phyloP scores from a whole-genome alignment of 164 flowering plant species.

The Berberis vulgaris region DNA sequence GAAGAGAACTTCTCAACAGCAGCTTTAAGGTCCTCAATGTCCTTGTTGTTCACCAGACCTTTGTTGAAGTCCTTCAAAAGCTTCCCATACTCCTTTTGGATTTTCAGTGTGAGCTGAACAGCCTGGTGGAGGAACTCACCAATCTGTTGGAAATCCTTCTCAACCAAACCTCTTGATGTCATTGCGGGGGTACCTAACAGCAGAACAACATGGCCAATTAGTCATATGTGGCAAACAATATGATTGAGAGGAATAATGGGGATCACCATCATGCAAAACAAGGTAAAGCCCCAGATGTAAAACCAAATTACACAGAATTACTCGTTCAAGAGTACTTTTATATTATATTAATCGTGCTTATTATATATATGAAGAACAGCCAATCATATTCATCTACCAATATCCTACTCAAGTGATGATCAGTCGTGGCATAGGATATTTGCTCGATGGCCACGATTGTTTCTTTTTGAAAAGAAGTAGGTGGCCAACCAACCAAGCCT shows the following conservation, averaged over 20 bases:
- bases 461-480: too few relatives aligned
- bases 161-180: conserved; percentile 97
- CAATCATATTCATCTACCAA: too few relatives aligned
- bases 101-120: conserved; percentile 59
- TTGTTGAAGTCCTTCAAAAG: conserved; percentile 99
- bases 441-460: too few relatives aligned
- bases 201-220: background rate
- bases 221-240: background rate
- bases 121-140: conserved; percentile 95
- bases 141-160: conserved; percentile 97
- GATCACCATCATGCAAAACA: background rate
- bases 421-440: too few relatives aligned
- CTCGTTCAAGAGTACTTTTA: too few relatives aligned
- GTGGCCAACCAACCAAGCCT: too few relatives aligned
- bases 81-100: conserved; percentile 89
- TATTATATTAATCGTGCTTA: too few relatives aligned
- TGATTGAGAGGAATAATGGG: background rate
- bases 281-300: background rate
- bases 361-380: too few relatives aligned
- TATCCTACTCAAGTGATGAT: too few relatives aligned
- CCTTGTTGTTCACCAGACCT: conserved; percentile 90
- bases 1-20: conserved; percentile 85
- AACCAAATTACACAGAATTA: too few relatives aligned
- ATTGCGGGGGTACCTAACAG: conserved; percentile 87
- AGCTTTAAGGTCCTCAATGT: conserved; percentile 78